These are phyloP conservation scores for Mycena olivaceomarginata DNA, from an alignment of 768 basidiomycete species.

Conservation along the genomic window DNA sequence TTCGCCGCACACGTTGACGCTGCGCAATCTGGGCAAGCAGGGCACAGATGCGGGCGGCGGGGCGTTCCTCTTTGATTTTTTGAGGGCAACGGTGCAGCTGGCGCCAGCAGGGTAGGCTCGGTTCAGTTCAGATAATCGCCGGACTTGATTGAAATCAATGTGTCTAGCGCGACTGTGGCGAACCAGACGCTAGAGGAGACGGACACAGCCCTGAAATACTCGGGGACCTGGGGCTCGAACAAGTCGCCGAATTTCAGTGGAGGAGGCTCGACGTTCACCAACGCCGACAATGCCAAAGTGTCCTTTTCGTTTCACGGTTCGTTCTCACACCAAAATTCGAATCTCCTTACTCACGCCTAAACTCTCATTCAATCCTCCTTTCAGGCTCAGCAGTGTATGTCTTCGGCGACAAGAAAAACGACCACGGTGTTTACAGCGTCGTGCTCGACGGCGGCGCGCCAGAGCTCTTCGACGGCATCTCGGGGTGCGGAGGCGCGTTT, in stretches of 20 bases:
- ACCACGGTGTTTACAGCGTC: slow-evolving; percentile 67
- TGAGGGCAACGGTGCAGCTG: slow-evolving; percentile 63
- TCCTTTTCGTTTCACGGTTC: slow-evolving; percentile 64
- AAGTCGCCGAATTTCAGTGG: slow-evolving; percentile 66
- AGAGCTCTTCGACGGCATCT: slow-evolving; percentile 60
- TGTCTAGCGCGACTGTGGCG: slow-evolving; percentile 59
- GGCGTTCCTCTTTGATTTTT: slow-evolving; percentile 63
- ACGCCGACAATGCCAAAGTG: slow-evolving; percentile 61
- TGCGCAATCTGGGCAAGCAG: slow-evolving; percentile 64
- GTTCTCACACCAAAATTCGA: background rate
- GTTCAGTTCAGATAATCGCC: background rate
- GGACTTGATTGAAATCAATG: background rate
- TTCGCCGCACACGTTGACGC: slow-evolving; percentile 58
- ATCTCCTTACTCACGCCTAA: background rate
- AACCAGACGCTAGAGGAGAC: slow-evolving; percentile 66
- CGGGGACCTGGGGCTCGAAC: slow-evolving; percentile 64
- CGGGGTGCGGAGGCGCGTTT: slow-evolving; percentile 68
- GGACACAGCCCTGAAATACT: slow-evolving; percentile 59
- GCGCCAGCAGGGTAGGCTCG: slow-evolving; percentile 62
- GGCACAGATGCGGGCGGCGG: slow-evolving; percentile 59
- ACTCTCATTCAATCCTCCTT: background rate
- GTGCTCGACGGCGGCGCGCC: slow-evolving; percentile 59
- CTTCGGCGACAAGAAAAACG: slow-evolving; percentile 70
- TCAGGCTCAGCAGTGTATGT: slow-evolving; percentile 66
- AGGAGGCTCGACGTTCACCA: slow-evolving; percentile 65